Evolutionary conservation across 2,329 filamentous ascomycete genomes (phyloP), one percentile per base, ranked within the genome.

Genomic region (Aspergillus pseudotamarii): DNA sequence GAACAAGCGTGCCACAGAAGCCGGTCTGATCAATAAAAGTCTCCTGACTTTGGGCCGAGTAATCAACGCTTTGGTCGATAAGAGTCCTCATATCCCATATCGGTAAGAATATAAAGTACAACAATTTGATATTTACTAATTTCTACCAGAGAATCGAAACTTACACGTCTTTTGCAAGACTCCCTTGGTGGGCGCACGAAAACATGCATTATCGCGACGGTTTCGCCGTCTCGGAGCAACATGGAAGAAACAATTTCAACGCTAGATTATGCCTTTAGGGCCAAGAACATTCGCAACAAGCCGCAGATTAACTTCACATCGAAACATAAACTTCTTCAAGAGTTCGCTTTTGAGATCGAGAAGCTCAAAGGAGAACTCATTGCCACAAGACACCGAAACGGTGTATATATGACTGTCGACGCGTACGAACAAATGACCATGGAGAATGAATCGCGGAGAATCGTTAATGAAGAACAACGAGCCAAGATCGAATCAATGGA

Each of bases 251-350:
- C 96, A 0, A 98, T 99, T 64, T 98, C 95, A 0, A 99, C 96
- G 0, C 85, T 99, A 1, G 95, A 99, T 76, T 99, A 99, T 75
- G 96, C 95, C 12, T 98, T 98, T 80, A 88, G 95, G 54, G 95
- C 95, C 19, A 99, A 99, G 83, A 98, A 99, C 70, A 99, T 99
- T 72, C 91, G 92, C 57, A 99, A 99, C 79, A 97, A 97, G 79
- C 96, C 95, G 0, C 95, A 99, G 74, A 85, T 96, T 71, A 99
- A 98, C 78, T 91, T 93, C 73, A 88, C 98, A 67, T 94, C 92
- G 67, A 99, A 98, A 79, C 96, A 95, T 80, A 97, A 93, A 3
- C 79, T 99, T 14, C 84, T 99, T 12, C 90, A 87, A 64, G 95
- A 99, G 68, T 97, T 97, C 68, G 95, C 94, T 0, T 83, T 85